Evolutionary conservation across 2,329 filamentous ascomycete genomes (phyloP).

Genomic region (Stemphylium beticola): DNA sequence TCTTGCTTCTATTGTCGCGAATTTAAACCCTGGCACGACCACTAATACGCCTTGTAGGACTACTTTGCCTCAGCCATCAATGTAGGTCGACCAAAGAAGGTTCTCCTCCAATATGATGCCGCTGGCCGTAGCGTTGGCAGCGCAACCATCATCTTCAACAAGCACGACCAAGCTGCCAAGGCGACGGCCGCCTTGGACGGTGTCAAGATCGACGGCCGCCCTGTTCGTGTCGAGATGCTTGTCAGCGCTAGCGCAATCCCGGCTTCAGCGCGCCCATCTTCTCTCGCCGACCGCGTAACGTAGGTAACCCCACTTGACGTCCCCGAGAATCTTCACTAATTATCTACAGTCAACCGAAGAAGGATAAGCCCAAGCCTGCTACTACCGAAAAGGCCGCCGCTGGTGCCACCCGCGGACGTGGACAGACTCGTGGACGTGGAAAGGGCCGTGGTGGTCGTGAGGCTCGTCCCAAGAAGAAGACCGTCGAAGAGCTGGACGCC

Average conservation of each 20-base stretch:
- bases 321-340: slow-evolving; percentile 9
- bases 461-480: slow-evolving; percentile 83
- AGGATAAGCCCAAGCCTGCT: slow-evolving; percentile 70
- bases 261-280: slow-evolving; percentile 70
- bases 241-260: slow-evolving; percentile 77
- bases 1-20: slow-evolving; percentile 36
- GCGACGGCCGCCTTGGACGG: slow-evolving; percentile 86
- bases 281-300: slow-evolving; percentile 82
- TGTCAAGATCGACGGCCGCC: slow-evolving; percentile 84
- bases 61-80: slow-evolving; percentile 90
- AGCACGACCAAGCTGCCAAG: slow-evolving; percentile 80
- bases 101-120: slow-evolving; percentile 90
- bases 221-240: slow-evolving; percentile 96
- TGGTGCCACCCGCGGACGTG: slow-evolving; percentile 52
- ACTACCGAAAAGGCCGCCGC: slow-evolving; percentile 72
- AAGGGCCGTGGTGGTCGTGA: slow-evolving; percentile 53
- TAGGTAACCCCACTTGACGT: slow-evolving; percentile 53
- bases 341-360: slow-evolving; percentile 65
- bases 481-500: slow-evolving; percentile 90
- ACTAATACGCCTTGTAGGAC: slow-evolving; percentile 85
- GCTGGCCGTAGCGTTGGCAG: slow-evolving; percentile 90
- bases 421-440: slow-evolving; percentile 53
- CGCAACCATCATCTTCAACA: slow-evolving; percentile 85
- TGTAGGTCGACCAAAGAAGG: slow-evolving; percentile 88
- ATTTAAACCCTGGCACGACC: slow-evolving; percentile 45